Percentiles rank a stretch among this genome's conserved stretches.
These are phyloP conservation scores for Termitomyces sp. DNA, from an alignment of 768 basidiomycete genomes.

Conservation along the genomic window DNA sequence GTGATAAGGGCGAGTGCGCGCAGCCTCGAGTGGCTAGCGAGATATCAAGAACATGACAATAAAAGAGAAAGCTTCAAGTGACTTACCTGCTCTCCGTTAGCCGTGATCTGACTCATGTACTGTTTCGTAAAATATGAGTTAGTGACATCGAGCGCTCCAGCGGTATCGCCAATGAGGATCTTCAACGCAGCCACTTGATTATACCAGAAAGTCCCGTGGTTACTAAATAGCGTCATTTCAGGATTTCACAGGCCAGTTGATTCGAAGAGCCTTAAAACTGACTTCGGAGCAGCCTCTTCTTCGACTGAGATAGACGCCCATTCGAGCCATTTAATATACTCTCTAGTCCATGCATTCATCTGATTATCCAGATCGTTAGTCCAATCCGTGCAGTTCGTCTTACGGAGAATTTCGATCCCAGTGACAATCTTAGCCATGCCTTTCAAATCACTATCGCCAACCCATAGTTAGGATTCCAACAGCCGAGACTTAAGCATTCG, in stretches of 20 bases:
- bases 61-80: not conserved
- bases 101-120: slow-evolving; percentile 47
- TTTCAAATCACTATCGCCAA: slow-evolving; percentile 42
- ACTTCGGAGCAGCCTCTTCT: slow-evolving; percentile 47
- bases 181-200: slow-evolving; percentile 55
- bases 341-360: slow-evolving; percentile 43
- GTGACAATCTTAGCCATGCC: slow-evolving; percentile 29
- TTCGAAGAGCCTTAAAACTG: slow-evolving; percentile 10
- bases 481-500: not conserved
- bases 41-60: not conserved
- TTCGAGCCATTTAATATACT: slow-evolving; percentile 53
- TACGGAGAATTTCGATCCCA: slow-evolving; percentile 8
- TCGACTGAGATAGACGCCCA: slow-evolving; percentile 40
- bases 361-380: slow-evolving; percentile 42
- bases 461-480: not conserved
- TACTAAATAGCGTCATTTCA: slow-evolving; percentile 29
- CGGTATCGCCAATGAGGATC: slow-evolving; percentile 42
- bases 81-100: slow-evolving; percentile 51
- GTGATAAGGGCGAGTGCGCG: slow-evolving; percentile 49
- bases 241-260: not conserved
- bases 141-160: slow-evolving; percentile 41
- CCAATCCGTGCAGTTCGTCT: slow-evolving; percentile 45
- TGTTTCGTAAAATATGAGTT: slow-evolving; percentile 44
- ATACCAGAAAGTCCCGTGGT: slow-evolving; percentile 62
- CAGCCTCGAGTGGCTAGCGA: slow-evolving; percentile 52